A percentile compares a stretch with the other conserved stretches of the same genome.
Conservation (phyloP, 1,284 basidiomycete genomes). For the Puccinia hordei region DNA sequence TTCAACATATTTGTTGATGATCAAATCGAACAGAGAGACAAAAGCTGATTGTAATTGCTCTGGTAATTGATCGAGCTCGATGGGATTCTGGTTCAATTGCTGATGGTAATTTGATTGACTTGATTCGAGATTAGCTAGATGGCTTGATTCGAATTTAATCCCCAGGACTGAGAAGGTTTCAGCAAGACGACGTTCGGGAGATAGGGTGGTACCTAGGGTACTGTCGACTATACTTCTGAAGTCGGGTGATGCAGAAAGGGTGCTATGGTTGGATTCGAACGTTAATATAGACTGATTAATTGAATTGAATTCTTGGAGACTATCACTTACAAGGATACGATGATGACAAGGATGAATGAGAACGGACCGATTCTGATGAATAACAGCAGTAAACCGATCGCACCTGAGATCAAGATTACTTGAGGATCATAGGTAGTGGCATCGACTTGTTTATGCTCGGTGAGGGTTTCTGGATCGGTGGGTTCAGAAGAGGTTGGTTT, state of each 20-base stretch:
- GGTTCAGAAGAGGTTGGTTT: too few relatives aligned
- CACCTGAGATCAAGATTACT: conserved; percentile 12
- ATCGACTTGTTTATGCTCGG: background rate
- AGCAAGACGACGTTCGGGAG: conserved; percentile 24
- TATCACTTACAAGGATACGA: conserved; percentile 39
- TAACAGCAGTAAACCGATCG: conserved; percentile 20
- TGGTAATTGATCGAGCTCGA: conserved; percentile 34
- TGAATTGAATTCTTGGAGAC: background rate
- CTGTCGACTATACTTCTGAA: conserved; percentile 42
- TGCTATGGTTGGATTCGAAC: background rate
- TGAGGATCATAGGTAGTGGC: conserved; percentile 2
- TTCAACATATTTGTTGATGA: conserved; percentile 32
- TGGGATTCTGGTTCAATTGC: background rate
- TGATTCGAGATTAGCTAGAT: background rate
- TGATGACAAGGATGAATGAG: conserved; percentile 16
- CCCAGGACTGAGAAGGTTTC: background rate
- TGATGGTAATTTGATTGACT: background rate
- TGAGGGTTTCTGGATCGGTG: background rate
- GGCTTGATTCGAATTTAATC: background rate
- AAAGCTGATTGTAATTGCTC: conserved; percentile 10
- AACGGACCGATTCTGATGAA: conserved; percentile 43
- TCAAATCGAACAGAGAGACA: conserved; percentile 32
- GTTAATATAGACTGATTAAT: background rate
- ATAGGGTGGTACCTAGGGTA: conserved; percentile 15
- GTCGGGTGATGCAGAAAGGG: conserved; percentile 44